Evolutionary conservation across 2,329 filamentous ascomycete species (phyloP), one percentile per base, ranked within the genome.

Genomic region (Ciborinia camelliae): DNA sequence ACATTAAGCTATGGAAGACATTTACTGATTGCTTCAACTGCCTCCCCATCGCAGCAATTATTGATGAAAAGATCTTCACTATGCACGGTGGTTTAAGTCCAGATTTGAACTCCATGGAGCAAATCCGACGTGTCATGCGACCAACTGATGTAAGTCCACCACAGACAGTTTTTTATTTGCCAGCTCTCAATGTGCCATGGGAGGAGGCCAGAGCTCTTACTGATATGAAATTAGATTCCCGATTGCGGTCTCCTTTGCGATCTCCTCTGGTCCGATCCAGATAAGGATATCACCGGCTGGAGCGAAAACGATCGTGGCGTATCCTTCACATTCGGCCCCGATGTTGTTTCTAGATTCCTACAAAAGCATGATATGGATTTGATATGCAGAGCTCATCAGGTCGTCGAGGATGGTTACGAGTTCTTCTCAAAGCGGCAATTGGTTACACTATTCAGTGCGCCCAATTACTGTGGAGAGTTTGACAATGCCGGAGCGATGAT

Each of bases 21-120:
- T 98, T 99, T 78, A 97, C 93, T 69, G 94, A 99, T 79, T 97
- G 93, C 85, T 99, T 99, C 87, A 99, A 99, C 84, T 97, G 92
- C 81, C 81, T 98, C 76, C 94, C 94, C 55, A 98, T 99, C 78
- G 95, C 94, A 65, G 94, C 95, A 72, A 99, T 99, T 80, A 97
- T 99, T 74, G 94, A 97, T 76, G 95, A 97, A 84, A 99, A 98
- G 89, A 99, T 99, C 77, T 98, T 99, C 83, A 97, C 93, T 76
- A 97, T 99, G 94, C 95, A 99, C 81, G 95, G 95, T 76, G 95
- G 95, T 76, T 82, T 99, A 75, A 97, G 92, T 79, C 95, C 95
- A 52, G 95, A 97, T 77, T 84, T 99, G 71, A 97, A 98, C 85
- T 97, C 93, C 41, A 99, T 99, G 95, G 95, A 99, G 83, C 94